Evolutionary conservation across 2,329 filamentous ascomycete genomes (phyloP).

Genomic region (Fusarium sacchari): DNA sequence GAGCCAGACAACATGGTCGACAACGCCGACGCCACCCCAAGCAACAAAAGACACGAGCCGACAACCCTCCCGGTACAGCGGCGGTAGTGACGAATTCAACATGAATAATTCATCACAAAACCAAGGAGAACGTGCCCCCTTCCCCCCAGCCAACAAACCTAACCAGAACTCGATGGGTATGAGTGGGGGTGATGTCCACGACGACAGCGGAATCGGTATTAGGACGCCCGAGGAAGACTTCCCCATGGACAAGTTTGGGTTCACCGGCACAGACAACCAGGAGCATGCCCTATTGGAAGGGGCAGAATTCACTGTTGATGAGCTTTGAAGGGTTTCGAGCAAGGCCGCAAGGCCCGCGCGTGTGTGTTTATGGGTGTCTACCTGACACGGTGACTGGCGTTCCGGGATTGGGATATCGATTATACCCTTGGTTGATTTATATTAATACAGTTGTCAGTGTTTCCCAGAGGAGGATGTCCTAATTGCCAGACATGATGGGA

Average conservation of each 20-base stretch:
- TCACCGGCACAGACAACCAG: constrained; percentile 51
- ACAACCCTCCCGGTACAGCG: constrained; percentile 54
- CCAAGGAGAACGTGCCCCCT: constrained; percentile 61
- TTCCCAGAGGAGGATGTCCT: constrained; percentile 33
- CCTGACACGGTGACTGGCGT: constrained; percentile 35
- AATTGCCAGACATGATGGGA: constrained; percentile 45
- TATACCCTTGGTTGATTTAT: constrained; percentile 41
- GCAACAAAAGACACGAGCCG: constrained; percentile 50
- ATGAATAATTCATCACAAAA: constrained; percentile 57
- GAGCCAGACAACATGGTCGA: constrained; percentile 45
- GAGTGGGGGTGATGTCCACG: constrained; percentile 62
- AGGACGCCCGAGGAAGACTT: constrained; percentile 74
- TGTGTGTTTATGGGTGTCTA: background rate
- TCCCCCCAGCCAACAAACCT: constrained; percentile 56
- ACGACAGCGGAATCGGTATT: constrained; percentile 81
- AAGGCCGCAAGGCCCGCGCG: background rate
- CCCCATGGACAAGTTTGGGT: constrained; percentile 67
- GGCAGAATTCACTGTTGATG: constrained; percentile 42
- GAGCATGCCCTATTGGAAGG: constrained; percentile 48
- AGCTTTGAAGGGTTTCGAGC: constrained; percentile 23
- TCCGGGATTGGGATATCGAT: constrained; percentile 35
- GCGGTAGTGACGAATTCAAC: constrained; percentile 57
- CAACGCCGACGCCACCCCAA: constrained; percentile 48
- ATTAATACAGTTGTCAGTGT: constrained; percentile 33
- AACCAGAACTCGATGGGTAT: constrained; percentile 52